Evolutionary conservation across 768 basidiomycete species (phyloP).

Genomic region (Paxillus involutus): DNA sequence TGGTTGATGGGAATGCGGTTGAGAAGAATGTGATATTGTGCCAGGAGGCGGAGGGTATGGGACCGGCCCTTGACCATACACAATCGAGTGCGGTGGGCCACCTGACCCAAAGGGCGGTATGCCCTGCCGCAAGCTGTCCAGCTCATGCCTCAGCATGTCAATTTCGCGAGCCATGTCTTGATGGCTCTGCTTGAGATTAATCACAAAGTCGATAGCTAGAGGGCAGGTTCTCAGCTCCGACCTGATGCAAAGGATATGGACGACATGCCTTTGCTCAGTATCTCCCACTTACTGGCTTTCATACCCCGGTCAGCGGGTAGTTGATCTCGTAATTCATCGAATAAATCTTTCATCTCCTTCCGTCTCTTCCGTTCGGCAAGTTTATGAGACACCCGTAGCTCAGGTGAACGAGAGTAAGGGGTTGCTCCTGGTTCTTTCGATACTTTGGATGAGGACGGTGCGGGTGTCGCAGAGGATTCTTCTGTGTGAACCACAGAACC

Average conservation of each 20-base stretch:
- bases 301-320: slow-evolving; percentile 90
- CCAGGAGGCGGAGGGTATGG: slow-evolving; percentile 47
- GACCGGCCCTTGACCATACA: slow-evolving; percentile 52
- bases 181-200: slow-evolving; percentile 72
- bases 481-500: slow-evolving; percentile 40
- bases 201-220: slow-evolving; percentile 86
- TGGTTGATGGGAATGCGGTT: slow-evolving; percentile 32
- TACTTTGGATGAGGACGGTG: slow-evolving; percentile 37
- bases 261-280: slow-evolving; percentile 84
- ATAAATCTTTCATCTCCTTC: slow-evolving; percentile 99
- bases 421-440: slow-evolving; percentile 56
- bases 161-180: slow-evolving; percentile 79
- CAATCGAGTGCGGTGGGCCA: slow-evolving; percentile 46
- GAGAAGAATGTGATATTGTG: slow-evolving; percentile 43
- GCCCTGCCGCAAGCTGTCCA: slow-evolving; percentile 62
- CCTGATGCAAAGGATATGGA: background rate
- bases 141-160: slow-evolving; percentile 74
- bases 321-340: slow-evolving; percentile 93
- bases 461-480: slow-evolving; percentile 39
- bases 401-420: slow-evolving; percentile 94
- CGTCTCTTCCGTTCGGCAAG: slow-evolving; percentile 94
- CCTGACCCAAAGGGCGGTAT: slow-evolving; percentile 50
- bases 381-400: slow-evolving; percentile 93
- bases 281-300: slow-evolving; percentile 99
- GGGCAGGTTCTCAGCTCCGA: slow-evolving; percentile 3